These are phyloP conservation scores for Roridomyces roridus DNA, from an alignment of 768 basidiomycete species.

Conservation along the genomic window DNA sequence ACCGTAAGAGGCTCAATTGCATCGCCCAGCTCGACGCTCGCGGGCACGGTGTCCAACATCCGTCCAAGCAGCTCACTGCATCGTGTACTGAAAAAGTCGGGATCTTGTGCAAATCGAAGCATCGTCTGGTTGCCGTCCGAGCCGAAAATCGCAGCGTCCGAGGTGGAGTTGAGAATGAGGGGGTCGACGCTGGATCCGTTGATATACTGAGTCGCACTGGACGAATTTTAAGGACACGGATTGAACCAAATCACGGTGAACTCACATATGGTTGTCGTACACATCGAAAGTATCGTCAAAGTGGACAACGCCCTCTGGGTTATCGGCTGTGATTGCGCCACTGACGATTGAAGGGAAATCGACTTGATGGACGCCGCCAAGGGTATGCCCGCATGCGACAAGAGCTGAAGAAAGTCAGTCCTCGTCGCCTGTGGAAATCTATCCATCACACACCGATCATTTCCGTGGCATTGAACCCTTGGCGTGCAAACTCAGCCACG, in stretches of 20 bases:
- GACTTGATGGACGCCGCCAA: slow-evolving; percentile 7
- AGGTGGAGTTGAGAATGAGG: slow-evolving; percentile 12
- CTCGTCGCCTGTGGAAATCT: no score
- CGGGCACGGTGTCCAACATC: slow-evolving; percentile 22
- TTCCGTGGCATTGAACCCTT: slow-evolving; percentile 19
- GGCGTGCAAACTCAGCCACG: slow-evolving; percentile 1
- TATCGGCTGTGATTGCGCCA: background rate
- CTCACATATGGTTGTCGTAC: slow-evolving; percentile 11
- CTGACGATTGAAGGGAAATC: slow-evolving; percentile 6
- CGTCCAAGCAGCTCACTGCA: slow-evolving; percentile 15
- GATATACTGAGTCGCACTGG: slow-evolving; percentile 17
- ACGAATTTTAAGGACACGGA: background rate
- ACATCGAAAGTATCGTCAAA: slow-evolving; percentile 14
- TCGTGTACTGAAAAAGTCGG: slow-evolving; percentile 3
- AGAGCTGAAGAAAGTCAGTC: slow-evolving; percentile 2
- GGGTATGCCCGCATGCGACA: slow-evolving; percentile 19
- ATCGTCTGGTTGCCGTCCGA: slow-evolving; percentile 17
- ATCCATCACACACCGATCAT: slow-evolving; percentile 19
- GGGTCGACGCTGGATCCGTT: slow-evolving; percentile 13
- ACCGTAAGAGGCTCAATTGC: slow-evolving; percentile 13
- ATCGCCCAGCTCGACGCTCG: slow-evolving; percentile 11
- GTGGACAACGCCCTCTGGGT: slow-evolving; percentile 17
- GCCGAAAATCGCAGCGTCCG: slow-evolving; percentile 12
- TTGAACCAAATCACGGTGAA: background rate
- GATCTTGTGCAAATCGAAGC: slow-evolving; percentile 2